These are phyloP conservation scores for Salix suchowensis DNA, from an alignment of 345 rosid genomes.

Conservation along the genomic window DNA sequence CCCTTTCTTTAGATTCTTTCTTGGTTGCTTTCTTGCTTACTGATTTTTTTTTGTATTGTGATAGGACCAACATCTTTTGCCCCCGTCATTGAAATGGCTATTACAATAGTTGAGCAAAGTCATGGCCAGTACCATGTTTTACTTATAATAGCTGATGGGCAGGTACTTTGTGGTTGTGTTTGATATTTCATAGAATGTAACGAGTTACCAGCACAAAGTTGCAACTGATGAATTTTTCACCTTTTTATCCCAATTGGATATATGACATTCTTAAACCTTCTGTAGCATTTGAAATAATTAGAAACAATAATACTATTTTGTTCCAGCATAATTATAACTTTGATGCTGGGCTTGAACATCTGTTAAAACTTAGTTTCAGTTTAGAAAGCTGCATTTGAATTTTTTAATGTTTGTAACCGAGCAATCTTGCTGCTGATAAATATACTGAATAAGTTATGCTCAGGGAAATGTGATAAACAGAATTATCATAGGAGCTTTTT, in stretches of 20 bases:
- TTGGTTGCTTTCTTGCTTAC: not conserved
- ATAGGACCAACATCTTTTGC: constrained; percentile 99
- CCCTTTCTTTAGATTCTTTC: not conserved
- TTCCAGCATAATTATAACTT: not conserved
- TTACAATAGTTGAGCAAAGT: constrained; percentile 85
- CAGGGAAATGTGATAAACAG: not conserved
- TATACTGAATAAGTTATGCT: not conserved
- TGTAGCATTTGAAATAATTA: not conserved
- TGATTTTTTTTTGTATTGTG: constrained; percentile 1
- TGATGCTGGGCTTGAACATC: not conserved
- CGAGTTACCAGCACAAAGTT: not conserved
- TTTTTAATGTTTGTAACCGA: not conserved
- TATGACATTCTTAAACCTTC: not conserved
- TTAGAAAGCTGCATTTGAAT: not conserved
- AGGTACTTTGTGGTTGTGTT: constrained; percentile 43
- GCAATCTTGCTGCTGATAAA: not conserved
- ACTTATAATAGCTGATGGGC: constrained; percentile 94
- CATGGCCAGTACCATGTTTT: constrained; percentile 92
- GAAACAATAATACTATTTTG: not conserved
- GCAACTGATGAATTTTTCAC: constrained; percentile 1
- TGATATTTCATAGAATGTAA: not conserved
- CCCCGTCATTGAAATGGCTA: constrained; percentile 89
- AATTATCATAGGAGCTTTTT: not conserved
- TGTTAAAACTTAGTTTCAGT: not conserved
- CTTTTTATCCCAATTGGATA: not conserved